These are phyloP conservation scores for Boletellus deceptivus DNA, from an alignment of 1,284 basidiomycete species.

Conservation along the genomic window DNA sequence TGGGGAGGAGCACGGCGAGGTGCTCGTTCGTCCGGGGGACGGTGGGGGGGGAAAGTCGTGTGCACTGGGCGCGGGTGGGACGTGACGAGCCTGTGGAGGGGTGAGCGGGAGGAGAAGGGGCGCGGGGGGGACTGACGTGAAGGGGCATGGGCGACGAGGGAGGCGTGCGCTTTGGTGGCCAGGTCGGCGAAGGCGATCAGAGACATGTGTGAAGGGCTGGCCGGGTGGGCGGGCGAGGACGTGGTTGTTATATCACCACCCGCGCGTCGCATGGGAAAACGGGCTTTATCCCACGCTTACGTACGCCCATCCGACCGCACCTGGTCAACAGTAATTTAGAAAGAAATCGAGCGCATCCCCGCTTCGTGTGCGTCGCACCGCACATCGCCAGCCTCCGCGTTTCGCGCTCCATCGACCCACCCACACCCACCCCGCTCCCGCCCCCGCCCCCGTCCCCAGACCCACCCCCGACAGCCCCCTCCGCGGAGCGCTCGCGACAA, in stretches of 20 bases:
- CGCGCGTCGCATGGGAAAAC: slow-evolving; percentile 27
- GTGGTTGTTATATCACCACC: slow-evolving; percentile 30
- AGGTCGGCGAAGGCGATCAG: slow-evolving; percentile 27
- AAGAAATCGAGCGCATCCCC: neutral
- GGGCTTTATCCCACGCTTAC: slow-evolving; percentile 12
- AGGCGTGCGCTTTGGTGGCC: slow-evolving; percentile 27
- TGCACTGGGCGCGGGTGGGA: slow-evolving; percentile 15
- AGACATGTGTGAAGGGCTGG: slow-evolving; percentile 23
- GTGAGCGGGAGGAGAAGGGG: neutral
- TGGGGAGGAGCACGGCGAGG: slow-evolving; percentile 70
- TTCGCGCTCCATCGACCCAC: neutral
- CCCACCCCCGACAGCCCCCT: neutral
- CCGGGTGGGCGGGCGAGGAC: too few species aligned
- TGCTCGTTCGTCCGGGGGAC: slow-evolving; percentile 56
- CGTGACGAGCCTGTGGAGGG: slow-evolving; percentile 24
- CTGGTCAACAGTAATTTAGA: slow-evolving; percentile 1
- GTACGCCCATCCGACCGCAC: slow-evolving; percentile 6
- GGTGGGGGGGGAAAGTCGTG: slow-evolving; percentile 16
- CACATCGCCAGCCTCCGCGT: slow-evolving; percentile 3
- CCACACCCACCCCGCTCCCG: neutral
- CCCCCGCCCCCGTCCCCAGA: too few species aligned
- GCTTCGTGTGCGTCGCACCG: slow-evolving; percentile 1
- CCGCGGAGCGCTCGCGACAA: slow-evolving; percentile 21
- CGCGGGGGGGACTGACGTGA: neutral
- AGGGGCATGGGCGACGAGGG: neutral